Percentiles rank a stretch among this genome's conserved stretches.
Evolutionary conservation across 306 rosid species (phyloP).

Genomic region (Heteromeles arbutifolia): DNA sequence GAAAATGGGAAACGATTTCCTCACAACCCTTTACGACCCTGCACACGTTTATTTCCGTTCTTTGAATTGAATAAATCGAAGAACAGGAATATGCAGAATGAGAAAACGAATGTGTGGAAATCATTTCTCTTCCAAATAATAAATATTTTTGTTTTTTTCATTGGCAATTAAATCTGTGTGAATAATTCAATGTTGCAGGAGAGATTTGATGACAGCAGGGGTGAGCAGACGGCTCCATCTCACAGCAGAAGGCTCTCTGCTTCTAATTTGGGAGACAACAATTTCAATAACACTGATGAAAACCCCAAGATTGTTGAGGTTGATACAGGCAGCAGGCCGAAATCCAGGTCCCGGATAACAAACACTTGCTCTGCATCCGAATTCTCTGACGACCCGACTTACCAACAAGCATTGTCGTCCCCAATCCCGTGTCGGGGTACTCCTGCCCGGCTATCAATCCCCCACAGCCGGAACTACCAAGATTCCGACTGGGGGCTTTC

Average conservation of each 20-base stretch:
- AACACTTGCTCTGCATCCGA: conserved; percentile 55
- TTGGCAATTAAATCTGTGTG: not conserved
- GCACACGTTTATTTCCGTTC: not conserved
- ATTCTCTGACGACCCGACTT: conserved; percentile 50
- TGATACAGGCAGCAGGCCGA: conserved; percentile 69
- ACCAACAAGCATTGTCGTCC: conserved; percentile 40
- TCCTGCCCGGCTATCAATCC: conserved; percentile 41
- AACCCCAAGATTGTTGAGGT: conserved; percentile 84
- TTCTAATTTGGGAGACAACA: conserved; percentile 36
- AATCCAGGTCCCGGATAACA: conserved; percentile 61
- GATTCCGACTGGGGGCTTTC: conserved; percentile 64
- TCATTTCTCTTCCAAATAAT: too few relatives aligned
- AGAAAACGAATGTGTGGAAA: not conserved
- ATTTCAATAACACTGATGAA: conserved; percentile 28
- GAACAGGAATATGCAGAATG: not conserved
- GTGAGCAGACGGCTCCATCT: conserved; percentile 43
- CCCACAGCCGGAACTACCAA: conserved; percentile 36
- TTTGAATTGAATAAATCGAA: not conserved
- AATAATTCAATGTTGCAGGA: conserved; percentile 38
- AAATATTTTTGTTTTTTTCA: too few relatives aligned
- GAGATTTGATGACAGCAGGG: conserved; percentile 57
- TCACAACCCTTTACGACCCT: not conserved
- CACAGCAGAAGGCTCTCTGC: conserved; percentile 65
- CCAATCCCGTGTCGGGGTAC: conserved; percentile 32
- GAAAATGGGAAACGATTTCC: not conserved